These are phyloP conservation scores for Colletotrichum sojae DNA, from an alignment of 2,329 filamentous ascomycete species.

Conservation along the genomic window DNA sequence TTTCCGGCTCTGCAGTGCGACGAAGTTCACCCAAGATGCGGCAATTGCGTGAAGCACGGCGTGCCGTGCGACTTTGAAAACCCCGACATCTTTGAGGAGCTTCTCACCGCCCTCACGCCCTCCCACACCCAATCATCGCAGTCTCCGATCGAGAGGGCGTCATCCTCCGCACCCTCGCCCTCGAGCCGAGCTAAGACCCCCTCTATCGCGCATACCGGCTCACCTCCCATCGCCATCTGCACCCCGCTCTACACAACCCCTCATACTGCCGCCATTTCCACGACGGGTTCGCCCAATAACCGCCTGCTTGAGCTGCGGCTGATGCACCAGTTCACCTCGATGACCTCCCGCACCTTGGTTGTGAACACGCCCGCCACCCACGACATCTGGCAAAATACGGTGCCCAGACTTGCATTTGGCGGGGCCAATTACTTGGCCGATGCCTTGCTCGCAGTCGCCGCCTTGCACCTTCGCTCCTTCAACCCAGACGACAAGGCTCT, in stretches of 20 bases:
- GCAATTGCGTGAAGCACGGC: conserved; percentile 77
- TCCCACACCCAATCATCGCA: conserved; percentile 44
- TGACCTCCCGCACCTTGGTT: conserved; percentile 72
- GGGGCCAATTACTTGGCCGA: conserved; percentile 73
- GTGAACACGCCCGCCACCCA: conserved; percentile 66
- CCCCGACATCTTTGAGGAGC: conserved; percentile 61
- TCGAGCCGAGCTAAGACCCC: conserved; percentile 42
- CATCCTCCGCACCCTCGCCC: conserved; percentile 46
- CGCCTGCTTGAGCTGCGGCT: conserved; percentile 73
- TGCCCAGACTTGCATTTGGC: conserved; percentile 73
- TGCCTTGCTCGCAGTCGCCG: conserved; percentile 74
- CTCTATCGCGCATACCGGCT: conserved; percentile 43
- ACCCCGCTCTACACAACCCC: conserved; percentile 53
- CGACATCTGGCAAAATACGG: conserved; percentile 71
- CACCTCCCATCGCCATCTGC: conserved; percentile 42
- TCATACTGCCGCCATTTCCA: conserved; percentile 48
- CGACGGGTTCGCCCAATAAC: conserved; percentile 54
- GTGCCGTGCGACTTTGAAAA: conserved; percentile 76
- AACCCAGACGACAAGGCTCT: conserved; percentile 71
- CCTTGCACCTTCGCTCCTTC: conserved; percentile 72
- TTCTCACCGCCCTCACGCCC: conserved; percentile 50
- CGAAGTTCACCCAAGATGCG: conserved; percentile 75
- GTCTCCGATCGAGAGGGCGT: conserved; percentile 42
- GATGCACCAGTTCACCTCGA: conserved; percentile 75
- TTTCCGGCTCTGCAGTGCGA: conserved; percentile 65